Evolutionary conservation across 192 early-diverging fungal genomes (phyloP).

Genomic region (Podochytrium sp.): DNA sequence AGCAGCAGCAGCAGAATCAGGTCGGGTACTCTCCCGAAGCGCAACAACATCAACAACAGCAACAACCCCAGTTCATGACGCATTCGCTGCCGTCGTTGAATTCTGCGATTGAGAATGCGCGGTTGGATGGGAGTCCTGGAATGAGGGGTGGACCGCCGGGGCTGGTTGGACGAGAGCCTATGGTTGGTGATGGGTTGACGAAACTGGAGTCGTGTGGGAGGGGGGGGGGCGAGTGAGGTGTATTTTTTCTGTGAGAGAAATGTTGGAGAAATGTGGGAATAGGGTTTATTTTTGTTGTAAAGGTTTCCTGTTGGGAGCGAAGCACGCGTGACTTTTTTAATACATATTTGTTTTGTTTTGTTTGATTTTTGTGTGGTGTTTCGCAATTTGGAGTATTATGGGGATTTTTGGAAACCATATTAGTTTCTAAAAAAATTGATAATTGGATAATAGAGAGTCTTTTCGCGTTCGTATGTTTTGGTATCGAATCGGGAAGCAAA

Average conservation of each 20-base stretch:
- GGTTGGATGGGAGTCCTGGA: constrained; percentile 15
- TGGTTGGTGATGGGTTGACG: too few relatives aligned
- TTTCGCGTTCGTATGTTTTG: too few relatives aligned
- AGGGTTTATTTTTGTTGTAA: not conserved
- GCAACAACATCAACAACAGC: not conserved
- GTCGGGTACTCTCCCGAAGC: not conserved
- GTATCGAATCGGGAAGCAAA: not conserved
- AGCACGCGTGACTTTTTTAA: not conserved
- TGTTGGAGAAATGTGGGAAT: not conserved
- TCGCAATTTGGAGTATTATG: not conserved
- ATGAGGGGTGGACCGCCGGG: not conserved
- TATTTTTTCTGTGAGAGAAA: not conserved
- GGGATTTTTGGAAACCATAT: not conserved
- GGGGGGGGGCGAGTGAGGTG: not conserved
- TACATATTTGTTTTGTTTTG: too few relatives aligned
- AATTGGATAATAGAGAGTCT: not conserved
- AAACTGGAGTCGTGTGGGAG: not conserved
- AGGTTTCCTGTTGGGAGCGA: too few relatives aligned
- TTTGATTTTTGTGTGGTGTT: not conserved
- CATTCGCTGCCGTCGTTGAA: not conserved
- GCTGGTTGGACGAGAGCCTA: not conserved
- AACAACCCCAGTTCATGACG: not conserved
- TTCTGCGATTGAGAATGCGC: constrained; percentile 4
- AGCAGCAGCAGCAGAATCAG: not conserved
- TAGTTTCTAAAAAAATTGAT: not conserved